These are phyloP conservation scores for Buddleja alternifolia DNA, from an alignment of 257 asterid genomes.

Conservation along the genomic window DNA sequence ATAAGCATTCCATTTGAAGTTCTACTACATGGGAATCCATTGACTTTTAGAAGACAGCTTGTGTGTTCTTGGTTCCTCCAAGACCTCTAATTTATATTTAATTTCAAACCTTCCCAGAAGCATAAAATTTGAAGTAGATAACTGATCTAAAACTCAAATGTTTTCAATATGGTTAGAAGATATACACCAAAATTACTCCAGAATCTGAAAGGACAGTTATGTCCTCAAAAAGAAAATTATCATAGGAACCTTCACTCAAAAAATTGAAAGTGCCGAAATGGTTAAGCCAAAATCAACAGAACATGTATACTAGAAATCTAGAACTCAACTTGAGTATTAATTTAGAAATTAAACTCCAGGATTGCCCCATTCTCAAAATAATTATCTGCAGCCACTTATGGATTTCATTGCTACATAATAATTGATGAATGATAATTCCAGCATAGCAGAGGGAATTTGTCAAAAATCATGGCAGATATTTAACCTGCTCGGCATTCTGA, in stretches of 20 bases:
- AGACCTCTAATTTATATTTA: not conserved
- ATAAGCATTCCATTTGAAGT: slow-evolving; percentile 7
- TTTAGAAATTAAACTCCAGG: not conserved
- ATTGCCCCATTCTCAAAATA: slow-evolving; percentile 12
- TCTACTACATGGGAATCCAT: not conserved
- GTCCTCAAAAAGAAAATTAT: not conserved
- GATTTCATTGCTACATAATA: slow-evolving; percentile 1
- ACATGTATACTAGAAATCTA: not conserved
- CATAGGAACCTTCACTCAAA: not conserved
- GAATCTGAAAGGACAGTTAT: not conserved
- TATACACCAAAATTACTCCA: not conserved
- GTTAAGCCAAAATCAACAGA: not conserved
- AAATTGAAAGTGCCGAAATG: slow-evolving; percentile 15
- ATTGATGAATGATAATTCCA: too few species aligned
- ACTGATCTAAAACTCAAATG: not conserved
- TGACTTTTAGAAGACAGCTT: not conserved
- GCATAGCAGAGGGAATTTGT: too few species aligned
- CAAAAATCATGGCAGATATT: slow-evolving; percentile 11
- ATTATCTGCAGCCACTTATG: not conserved
- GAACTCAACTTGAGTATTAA: slow-evolving; percentile 7
- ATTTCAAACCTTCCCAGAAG: not conserved
- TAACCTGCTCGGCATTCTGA: slow-evolving; percentile 76
- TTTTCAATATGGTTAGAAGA: not conserved
- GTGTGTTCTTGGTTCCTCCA: slow-evolving; percentile 8
- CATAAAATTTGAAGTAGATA: not conserved